Conservation (phyloP, 805 yeast species). For the Metschnikowia reukaufii region DNA sequence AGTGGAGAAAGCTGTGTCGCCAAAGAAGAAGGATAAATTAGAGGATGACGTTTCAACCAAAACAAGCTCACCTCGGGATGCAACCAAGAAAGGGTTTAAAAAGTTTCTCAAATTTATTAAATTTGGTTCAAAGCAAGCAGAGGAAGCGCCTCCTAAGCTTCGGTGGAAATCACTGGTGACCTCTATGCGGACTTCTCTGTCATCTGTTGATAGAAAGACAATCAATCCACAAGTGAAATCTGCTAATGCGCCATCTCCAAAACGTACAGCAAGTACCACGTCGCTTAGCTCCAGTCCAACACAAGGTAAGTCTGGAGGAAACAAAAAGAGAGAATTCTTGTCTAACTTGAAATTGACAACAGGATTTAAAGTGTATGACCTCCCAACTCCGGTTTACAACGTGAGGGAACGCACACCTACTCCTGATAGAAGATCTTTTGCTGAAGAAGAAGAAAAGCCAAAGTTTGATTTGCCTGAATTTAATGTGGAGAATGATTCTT, state of each 20-base stretch:
- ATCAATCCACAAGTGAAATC: background rate
- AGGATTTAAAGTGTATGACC: constrained; percentile 9
- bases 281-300: background rate
- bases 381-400: constrained; percentile 16
- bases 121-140: constrained; percentile 9
- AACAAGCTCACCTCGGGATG: background rate
- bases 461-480: constrained; percentile 17
- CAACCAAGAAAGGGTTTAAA: constrained; percentile 7
- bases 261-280: background rate
- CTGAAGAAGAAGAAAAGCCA: background rate
- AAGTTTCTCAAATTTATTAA: constrained; percentile 10
- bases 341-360: constrained; percentile 13
- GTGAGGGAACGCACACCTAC: constrained; percentile 9
- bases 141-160: constrained; percentile 3
- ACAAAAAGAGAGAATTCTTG: constrained; percentile 8
- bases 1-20: background rate
- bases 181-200: background rate
- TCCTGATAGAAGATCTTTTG: constrained; percentile 1
- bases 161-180: constrained; percentile 7
- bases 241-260: background rate
- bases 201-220: background rate
- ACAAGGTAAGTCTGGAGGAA: background rate
- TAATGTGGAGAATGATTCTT: constrained; percentile 17
- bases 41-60: background rate
- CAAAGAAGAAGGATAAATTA: background rate